Evolutionary conservation across 2,329 filamentous ascomycete genomes (phyloP).

Genomic region (Neonectria punicea): DNA sequence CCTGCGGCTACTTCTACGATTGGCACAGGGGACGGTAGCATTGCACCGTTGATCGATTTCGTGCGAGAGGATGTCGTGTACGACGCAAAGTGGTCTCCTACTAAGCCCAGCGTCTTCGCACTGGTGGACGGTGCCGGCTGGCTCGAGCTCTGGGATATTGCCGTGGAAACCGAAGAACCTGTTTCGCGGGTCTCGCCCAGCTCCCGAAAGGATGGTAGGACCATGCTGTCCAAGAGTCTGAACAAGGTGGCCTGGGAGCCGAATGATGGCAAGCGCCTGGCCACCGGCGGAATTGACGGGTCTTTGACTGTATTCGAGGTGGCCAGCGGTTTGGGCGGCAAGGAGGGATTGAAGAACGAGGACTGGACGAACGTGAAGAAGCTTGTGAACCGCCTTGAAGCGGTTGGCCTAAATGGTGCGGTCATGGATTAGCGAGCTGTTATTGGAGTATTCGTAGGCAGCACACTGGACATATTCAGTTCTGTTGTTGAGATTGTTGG

Average conservation of each 20-base stretch:
- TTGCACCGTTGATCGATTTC: slow-evolving; percentile 86
- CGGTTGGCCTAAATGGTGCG: slow-evolving; percentile 62
- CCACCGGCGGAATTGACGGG: slow-evolving; percentile 92
- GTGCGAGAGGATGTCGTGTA: slow-evolving; percentile 96
- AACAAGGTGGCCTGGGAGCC: slow-evolving; percentile 97
- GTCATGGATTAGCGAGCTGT: slow-evolving; percentile 49
- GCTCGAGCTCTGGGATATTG: slow-evolving; percentile 95
- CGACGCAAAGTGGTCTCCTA: slow-evolving; percentile 93
- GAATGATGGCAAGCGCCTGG: slow-evolving; percentile 85
- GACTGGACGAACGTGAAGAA: slow-evolving; percentile 96
- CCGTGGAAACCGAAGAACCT: slow-evolving; percentile 90
- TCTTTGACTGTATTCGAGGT: slow-evolving; percentile 95
- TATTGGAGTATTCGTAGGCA: slow-evolving; percentile 31
- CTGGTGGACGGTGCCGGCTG: slow-evolving; percentile 93
- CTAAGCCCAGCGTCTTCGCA: slow-evolving; percentile 93
- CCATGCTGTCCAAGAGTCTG: slow-evolving; percentile 83
- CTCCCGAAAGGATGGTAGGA: slow-evolving; percentile 69
- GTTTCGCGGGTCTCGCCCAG: slow-evolving; percentile 82
- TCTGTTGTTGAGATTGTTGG: slow-evolving; percentile 31
- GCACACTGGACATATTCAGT: slow-evolving; percentile 28
- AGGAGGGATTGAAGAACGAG: slow-evolving; percentile 83
- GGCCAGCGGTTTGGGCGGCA: slow-evolving; percentile 81
- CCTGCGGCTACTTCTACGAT: slow-evolving; percentile 77
- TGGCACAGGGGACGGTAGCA: slow-evolving; percentile 60
- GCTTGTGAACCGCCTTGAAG: slow-evolving; percentile 80